Base-by-base conservation (phyloP, 495 filamentous ascomycete species). In the Aspergillus sclerotiicarbonarius region DNA sequence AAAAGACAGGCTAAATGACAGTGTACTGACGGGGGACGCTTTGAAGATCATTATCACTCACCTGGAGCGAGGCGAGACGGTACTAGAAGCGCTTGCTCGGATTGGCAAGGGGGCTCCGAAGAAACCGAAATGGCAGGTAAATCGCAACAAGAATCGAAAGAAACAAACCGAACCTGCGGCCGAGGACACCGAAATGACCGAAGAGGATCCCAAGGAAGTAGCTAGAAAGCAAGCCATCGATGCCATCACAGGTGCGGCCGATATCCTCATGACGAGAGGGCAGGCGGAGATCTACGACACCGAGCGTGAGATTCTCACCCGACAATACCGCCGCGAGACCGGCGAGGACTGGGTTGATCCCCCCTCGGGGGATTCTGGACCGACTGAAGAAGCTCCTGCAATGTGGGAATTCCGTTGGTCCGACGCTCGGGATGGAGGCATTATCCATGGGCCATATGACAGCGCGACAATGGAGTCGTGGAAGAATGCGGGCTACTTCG, bases 371-470 rank as follows among this genome's bases (percentile, higher is more conserved):
- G 66, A 72, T 4, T 60, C 33, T 16, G 61, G 35, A 21, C 33
- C 59, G 5, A 63, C 65, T 16, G 61, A 67, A 4, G 62, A 70
- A 32, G 69, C 65, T 12, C 64, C 62, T 15, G 79, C 76, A 56
- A 84, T 86, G 79, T 98, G 93, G 93, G 89, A 98, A 69, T 98
- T 88, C 67, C 76, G 90, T 29, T 98, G 94, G 94, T 86, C 83
- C 13, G 91, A 96, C 64, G 91, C 87, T 43, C 79, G 91, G n/a
- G 94, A 96, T 65, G 87, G 84, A 4, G 90, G 84, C 0, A 80
- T 85, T 49, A 80, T 82, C 32, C 89, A 98, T 71, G 95, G 94
- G 0, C 92, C 92, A 1, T 98, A 92, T 68, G 90, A 96, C 64
- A 85, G 82, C 13, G 63, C 76, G 0, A 91, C 86, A 49, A 98